Base-by-base conservation (phyloP, 441 rosid genomes). In the Pelargonium cotyledonis region DNA sequence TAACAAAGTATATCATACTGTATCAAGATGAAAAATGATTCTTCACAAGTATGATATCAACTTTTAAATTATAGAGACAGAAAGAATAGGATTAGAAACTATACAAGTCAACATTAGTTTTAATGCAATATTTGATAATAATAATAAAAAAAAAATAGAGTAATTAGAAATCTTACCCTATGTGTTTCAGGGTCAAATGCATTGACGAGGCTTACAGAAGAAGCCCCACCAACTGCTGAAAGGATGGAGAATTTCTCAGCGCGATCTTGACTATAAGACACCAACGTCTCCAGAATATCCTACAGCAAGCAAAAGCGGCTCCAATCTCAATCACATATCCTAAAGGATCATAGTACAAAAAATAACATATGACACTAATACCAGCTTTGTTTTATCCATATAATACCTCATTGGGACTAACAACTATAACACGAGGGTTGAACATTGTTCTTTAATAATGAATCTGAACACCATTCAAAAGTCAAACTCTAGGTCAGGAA, bases 381-480 rank as follows among this genome's bases (percentile, higher is more conserved):
- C 60, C 60, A 53, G 18, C 15, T 53, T 15, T 5, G 60, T 3
- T 15, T 53, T 5, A 53, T 4, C 60, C 60, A 53, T 53, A 19
- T 53, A 53, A n/a, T 53, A 53, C 60, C 16, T 53, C 60, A 53
- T 15, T 15, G 60, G 60, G 60, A 16, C 18, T 15, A 15, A 53
- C 19, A 53, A 53, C 15, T 19, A 53, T 15, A n/a, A n/a, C 16
- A 6, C 15, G 18, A 19, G 60, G 21, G 6, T 19, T 53, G 60
- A 53, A 53, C 60, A 53, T 53, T 53, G 21, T 15, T 53, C 16
- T 53, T 15, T 53, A 53, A 31, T 53, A 16, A 5, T 16, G 60
- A 53, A 53, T 53, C 60, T 53, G 60, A n/a, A 53, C 60, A 53
- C 60, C 38, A 7, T n/a, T 53, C 60, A 53, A 53, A 53, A 53